A percentile compares a stretch with the other conserved stretches of the same genome.
Evolutionary conservation across 805 yeast genomes (phyloP).

Genomic region (Candida awuae): DNA sequence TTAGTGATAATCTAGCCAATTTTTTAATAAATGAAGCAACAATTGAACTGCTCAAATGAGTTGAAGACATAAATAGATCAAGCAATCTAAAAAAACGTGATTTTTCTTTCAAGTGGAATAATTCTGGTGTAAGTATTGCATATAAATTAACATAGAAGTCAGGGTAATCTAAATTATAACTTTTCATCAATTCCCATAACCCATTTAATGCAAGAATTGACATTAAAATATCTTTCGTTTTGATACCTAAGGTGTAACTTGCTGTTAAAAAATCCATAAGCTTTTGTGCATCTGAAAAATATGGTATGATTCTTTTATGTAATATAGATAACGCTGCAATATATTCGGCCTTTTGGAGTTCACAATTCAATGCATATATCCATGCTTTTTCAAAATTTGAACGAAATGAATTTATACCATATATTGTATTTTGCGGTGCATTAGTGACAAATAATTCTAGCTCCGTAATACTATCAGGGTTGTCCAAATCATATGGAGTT

Average conservation of each 20-base stretch:
- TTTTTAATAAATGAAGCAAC: slow-evolving; percentile 86
- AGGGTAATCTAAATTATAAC: slow-evolving; percentile 83
- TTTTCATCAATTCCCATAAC: slow-evolving; percentile 74
- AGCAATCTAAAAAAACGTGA: slow-evolving; percentile 82
- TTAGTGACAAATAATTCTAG: slow-evolving; percentile 28
- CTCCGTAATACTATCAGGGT: slow-evolving; percentile 25
- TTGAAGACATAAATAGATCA: slow-evolving; percentile 77
- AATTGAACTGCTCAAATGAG: slow-evolving; percentile 75
- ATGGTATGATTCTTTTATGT: slow-evolving; percentile 81
- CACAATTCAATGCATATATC: slow-evolving; percentile 44
- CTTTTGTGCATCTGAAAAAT: slow-evolving; percentile 66
- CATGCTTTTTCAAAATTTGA: slow-evolving; percentile 64
- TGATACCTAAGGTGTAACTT: slow-evolving; percentile 49
- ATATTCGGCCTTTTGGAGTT: slow-evolving; percentile 42
- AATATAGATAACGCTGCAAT: slow-evolving; percentile 60
- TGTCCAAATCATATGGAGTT: slow-evolving; percentile 27
- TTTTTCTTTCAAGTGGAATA: slow-evolving; percentile 72
- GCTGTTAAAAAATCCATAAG: slow-evolving; percentile 93
- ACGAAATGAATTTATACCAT: slow-evolving; percentile 38
- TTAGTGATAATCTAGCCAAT: slow-evolving; percentile 63
- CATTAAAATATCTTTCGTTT: slow-evolving; percentile 24
- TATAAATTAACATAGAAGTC: slow-evolving; percentile 79
- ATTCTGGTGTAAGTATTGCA: slow-evolving; percentile 63
- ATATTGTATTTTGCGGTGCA: slow-evolving; percentile 37
- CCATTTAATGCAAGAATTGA: slow-evolving; percentile 78